Conservation (phyloP, 331 rosid species). For the Saraca asoca region DNA sequence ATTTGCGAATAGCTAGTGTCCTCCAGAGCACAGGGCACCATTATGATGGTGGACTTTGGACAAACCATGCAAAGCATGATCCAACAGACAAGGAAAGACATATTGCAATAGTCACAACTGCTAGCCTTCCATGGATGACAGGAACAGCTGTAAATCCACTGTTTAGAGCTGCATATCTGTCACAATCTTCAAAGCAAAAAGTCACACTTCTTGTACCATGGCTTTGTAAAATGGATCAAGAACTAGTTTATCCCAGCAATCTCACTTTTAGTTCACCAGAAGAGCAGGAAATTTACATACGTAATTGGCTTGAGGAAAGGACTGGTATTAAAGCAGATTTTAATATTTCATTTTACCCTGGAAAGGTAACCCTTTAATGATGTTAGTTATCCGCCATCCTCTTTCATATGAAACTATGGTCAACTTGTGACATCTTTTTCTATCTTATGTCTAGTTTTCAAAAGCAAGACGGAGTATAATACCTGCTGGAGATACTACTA, state of each 20-base stretch:
- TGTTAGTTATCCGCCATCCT: slow-evolving; percentile 21
- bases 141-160: slow-evolving; percentile 98
- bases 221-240: slow-evolving; percentile 94
- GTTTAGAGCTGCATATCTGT: slow-evolving; percentile 96
- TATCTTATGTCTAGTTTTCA: slow-evolving; percentile 61
- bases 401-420: slow-evolving; percentile 21
- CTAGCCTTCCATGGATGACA: slow-evolving; percentile 99
- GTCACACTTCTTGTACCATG: slow-evolving; percentile 96
- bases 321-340: slow-evolving; percentile 88
- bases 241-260: slow-evolving; percentile 76
- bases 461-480: slow-evolving; percentile 82
- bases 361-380: slow-evolving; percentile 62
- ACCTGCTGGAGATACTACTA: slow-evolving; percentile 97
- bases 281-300: slow-evolving; percentile 90
- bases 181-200: slow-evolving; percentile 71
- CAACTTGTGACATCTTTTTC: slow-evolving; percentile 36
- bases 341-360: slow-evolving; percentile 92
- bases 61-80: slow-evolving; percentile 65
- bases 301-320: slow-evolving; percentile 98
- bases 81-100: slow-evolving; percentile 66
- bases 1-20: slow-evolving; percentile 87
- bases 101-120: slow-evolving; percentile 95
- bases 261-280: slow-evolving; percentile 85
- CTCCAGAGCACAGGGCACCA: slow-evolving; percentile 93
- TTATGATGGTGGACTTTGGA: slow-evolving; percentile 90